Evolutionary conservation across 495 filamentous ascomycete species (phyloP).

Genomic region (Bacidia gigantensis): DNA sequence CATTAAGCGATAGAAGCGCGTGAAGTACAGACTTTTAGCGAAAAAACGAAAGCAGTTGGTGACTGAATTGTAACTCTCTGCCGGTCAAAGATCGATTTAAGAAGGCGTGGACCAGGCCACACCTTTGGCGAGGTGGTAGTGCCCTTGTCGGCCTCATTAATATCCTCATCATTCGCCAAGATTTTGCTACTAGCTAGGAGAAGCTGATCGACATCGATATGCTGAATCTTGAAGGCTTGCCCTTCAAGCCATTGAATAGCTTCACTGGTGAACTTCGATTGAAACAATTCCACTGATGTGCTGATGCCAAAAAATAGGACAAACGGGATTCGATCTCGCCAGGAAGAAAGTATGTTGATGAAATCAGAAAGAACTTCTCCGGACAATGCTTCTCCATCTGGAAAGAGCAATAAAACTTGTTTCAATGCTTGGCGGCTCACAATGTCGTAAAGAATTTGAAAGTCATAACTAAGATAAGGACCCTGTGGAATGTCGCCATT

Average conservation of each 20-base stretch:
- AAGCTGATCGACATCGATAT: constrained; percentile 62
- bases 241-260: constrained; percentile 59
- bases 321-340: constrained; percentile 82
- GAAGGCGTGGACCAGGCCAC: constrained; percentile 56
- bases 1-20: constrained; percentile 6
- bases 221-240: constrained; percentile 70
- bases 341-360: constrained; percentile 64
- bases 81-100: constrained; percentile 50
- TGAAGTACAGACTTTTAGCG: constrained; percentile 44
- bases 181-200: constrained; percentile 49
- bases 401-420: constrained; percentile 62
- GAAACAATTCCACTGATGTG: constrained; percentile 81
- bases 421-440: constrained; percentile 40
- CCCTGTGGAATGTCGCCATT: constrained; percentile 33
- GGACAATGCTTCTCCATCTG: constrained; percentile 91
- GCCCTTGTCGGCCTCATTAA: neutral
- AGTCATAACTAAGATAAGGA: constrained; percentile 78
- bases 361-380: constrained; percentile 62
- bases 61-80: constrained; percentile 80
- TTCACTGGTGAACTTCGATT: constrained; percentile 65
- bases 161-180: neutral
- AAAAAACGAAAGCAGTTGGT: constrained; percentile 63
- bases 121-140: constrained; percentile 32
- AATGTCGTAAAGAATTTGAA: constrained; percentile 62
- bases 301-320: constrained; percentile 77